Base-by-base conservation (phyloP, 1,139 yeast species). In the Zhuliangozyma parablackwelliae region DNA sequence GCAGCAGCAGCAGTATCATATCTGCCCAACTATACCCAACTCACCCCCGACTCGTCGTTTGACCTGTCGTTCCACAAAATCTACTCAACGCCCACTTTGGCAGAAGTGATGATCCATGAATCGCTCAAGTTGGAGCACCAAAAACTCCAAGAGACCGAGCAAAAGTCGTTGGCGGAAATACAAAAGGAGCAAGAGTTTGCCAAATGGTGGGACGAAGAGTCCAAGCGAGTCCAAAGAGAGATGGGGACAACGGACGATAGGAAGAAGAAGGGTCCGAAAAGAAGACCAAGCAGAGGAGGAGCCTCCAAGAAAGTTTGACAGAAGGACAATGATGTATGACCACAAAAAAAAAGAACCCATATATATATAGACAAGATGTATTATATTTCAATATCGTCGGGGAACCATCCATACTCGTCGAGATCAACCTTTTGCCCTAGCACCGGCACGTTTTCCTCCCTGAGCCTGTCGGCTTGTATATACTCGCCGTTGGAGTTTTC, bases 121-220 rank as follows among this genome's bases (percentile, higher is more conserved):
- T 72, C 80, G 34, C 62, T 71, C 21, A 63, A 63, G 47, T 53
- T 65, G 6, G 72, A 70, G 40, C 61, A 60, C 36, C 52, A 56
- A 2, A 57, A 59, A 30, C 46, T 53, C n/a, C 61, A 54, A 39
- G 64, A 55, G 26, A 33, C 32, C 1, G 62, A 61, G 35, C 46
- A 57, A 28, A 71, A 63, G 43, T 72, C 83, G 3, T 60, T 86
- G 29, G 77, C 72, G 30, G 95, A 86, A 44, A 74, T 85, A 35
- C 88, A 81, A 56, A 80, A 80, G 47, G 95, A 86, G 49, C 87
- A 84, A 51, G 88, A 81, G 51, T 86, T 86, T 61, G 85, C 80
- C 13, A 69, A 62, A 43, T 86, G 95, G 95, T 86, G 94, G 90
- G 82, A 75, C 34, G 79, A 76, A 46, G 95, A 86, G 51, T 69